Evolutionary conservation across 225 moss, liverwort and hornwort species (phyloP).

Genomic region (Anthoceros angustus): DNA sequence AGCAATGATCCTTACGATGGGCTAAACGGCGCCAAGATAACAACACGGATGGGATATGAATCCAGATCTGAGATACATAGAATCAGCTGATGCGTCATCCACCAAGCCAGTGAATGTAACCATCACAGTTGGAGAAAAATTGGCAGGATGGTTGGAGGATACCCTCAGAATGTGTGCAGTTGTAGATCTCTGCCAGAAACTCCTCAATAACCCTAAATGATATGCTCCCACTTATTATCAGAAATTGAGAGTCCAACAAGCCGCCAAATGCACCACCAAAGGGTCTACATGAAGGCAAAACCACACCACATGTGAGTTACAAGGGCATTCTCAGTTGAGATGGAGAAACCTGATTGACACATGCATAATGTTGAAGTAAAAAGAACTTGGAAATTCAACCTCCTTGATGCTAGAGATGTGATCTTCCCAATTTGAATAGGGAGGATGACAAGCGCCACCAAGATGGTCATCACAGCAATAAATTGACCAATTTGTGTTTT

Average conservation of each 20-base stretch:
- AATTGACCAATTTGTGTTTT: neutral
- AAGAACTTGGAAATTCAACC: neutral
- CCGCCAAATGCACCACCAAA: conserved; percentile 37
- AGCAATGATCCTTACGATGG: neutral
- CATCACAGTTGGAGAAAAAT: neutral
- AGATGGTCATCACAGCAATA: neutral
- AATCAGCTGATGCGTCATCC: neutral
- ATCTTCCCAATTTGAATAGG: neutral
- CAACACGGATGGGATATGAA: neutral
- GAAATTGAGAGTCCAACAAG: conserved; percentile 28
- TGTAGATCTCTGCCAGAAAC: conserved; percentile 41
- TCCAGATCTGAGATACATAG: neutral
- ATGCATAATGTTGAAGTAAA: too few species aligned
- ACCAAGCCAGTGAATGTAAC: neutral
- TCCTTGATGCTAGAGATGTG: neutral
- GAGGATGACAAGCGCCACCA: conserved; percentile 2
- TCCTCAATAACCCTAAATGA: conserved; percentile 38
- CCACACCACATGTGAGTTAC: neutral
- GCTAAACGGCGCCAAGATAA: conserved; percentile 1
- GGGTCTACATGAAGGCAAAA: conserved; percentile 14
- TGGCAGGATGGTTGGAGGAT: neutral
- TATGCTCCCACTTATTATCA: conserved; percentile 44
- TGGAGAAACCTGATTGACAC: too few species aligned
- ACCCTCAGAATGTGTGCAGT: conserved; percentile 30
- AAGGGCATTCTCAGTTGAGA: neutral